These are phyloP conservation scores for Glycine tomentella DNA, from an alignment of 306 rosid species.

Conservation along the genomic window DNA sequence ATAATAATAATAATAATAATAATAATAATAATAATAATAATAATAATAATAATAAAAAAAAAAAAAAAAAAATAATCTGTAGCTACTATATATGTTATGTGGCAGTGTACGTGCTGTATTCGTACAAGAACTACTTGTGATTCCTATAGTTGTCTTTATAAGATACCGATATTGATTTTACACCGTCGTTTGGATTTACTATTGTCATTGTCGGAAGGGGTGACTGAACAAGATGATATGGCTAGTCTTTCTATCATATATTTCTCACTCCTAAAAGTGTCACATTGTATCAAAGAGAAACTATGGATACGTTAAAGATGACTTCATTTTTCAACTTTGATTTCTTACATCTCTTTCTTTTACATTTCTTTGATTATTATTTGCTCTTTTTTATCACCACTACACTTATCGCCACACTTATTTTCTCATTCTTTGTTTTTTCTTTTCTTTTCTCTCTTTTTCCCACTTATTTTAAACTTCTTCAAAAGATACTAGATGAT, in stretches of 20 bases:
- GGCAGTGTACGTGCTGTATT: slow-evolving; percentile 4
- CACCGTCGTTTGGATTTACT: slow-evolving; percentile 21
- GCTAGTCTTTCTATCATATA: not conserved
- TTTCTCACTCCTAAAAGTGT: slow-evolving; percentile 10
- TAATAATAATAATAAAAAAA: too few species aligned
- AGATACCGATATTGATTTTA: slow-evolving; percentile 30
- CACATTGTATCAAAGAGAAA: not conserved
- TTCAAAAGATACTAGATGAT: not conserved
- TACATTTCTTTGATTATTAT: not conserved
- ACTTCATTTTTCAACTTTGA: not conserved
- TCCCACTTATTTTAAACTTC: not conserved
- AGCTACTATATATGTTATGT: not conserved
- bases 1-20: too few species aligned
- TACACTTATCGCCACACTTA: too few species aligned
- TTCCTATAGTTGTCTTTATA: slow-evolving; percentile 34
- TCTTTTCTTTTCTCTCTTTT: not conserved
- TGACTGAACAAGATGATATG: slow-evolving; percentile 10
- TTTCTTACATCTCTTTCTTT: not conserved
- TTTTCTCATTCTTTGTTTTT: not conserved
- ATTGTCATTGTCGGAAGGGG: not conserved
- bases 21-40: too few species aligned
- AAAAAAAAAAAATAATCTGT: too few species aligned
- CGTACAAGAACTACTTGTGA: slow-evolving; percentile 8
- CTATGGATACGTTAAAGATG: not conserved
- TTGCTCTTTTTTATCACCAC: not conserved